A percentile compares a stretch with the other conserved stretches of the same genome.
Evolutionary conservation across 345 rosid species (phyloP).

Genomic region (Aquilaria yunnanensis): DNA sequence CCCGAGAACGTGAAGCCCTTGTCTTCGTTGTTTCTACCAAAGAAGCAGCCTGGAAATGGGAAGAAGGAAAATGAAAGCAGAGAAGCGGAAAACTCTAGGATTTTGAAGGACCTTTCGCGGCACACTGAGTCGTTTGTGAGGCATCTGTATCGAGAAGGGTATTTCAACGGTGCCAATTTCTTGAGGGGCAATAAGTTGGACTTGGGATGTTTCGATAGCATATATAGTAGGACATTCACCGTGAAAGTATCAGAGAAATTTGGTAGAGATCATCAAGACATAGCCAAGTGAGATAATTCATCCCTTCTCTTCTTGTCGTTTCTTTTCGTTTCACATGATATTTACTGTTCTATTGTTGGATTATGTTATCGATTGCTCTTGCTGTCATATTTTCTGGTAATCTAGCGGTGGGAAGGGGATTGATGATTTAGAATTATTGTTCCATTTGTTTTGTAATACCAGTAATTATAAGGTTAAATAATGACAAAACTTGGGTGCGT

Average conservation of each 20-base stretch:
- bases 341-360: background rate
- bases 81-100: conserved; percentile 13
- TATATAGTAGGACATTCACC: conserved; percentile 51
- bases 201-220: conserved; percentile 41
- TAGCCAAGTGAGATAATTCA: conserved; percentile 53
- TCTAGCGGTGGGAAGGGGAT: background rate
- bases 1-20: conserved; percentile 16
- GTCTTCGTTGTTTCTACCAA: conserved; percentile 16
- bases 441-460: background rate
- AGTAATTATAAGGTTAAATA: background rate
- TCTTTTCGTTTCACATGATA: background rate
- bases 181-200: conserved; percentile 32
- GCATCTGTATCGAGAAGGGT: conserved; percentile 53
- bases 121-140: conserved; percentile 43
- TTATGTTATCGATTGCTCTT: background rate
- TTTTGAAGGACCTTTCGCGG: conserved; percentile 47
- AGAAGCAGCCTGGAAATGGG: conserved; percentile 3
- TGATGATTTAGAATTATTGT: conserved; percentile 7
- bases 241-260: conserved; percentile 49
- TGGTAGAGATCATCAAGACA: conserved; percentile 66
- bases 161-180: conserved; percentile 64
- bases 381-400: background rate
- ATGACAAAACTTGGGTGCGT: background rate
- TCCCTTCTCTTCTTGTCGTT: background rate
- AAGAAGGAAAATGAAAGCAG: conserved; percentile 1